Percentiles rank a stretch among this genome's conserved stretches.
These are phyloP conservation scores for Peronospora farinosa DNA, from an alignment of 352 stramenopile species.

Conservation along the genomic window DNA sequence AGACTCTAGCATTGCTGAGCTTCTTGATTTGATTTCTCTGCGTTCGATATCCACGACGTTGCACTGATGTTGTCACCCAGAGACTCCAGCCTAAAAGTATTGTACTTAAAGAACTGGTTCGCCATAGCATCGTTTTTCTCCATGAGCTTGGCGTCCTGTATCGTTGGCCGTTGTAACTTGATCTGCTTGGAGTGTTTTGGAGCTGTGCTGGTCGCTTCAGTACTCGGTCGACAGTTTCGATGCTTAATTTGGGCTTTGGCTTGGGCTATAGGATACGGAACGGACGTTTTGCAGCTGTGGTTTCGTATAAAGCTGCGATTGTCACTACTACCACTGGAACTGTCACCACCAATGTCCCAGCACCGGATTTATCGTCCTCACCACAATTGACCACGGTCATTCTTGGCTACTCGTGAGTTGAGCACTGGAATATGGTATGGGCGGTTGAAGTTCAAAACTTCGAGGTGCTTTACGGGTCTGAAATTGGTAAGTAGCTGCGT, in stretches of 20 bases:
- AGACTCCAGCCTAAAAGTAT: constrained; percentile 16
- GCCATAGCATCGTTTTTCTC: constrained; percentile 23
- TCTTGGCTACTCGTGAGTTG: constrained; percentile 19
- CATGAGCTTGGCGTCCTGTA: constrained; percentile 13
- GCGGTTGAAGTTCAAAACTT: constrained; percentile 4
- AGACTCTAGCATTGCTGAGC: constrained; percentile 30
- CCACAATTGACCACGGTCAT: constrained; percentile 18
- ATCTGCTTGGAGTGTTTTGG: constrained; percentile 10
- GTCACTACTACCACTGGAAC: constrained; percentile 22
- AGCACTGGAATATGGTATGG: neutral
- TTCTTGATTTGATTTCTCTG: constrained; percentile 38
- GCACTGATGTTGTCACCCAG: constrained; percentile 8
- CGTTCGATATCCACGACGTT: constrained; percentile 39
- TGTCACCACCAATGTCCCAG: constrained; percentile 22
- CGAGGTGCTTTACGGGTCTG: constrained; percentile 27
- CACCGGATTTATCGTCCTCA: constrained; percentile 33
- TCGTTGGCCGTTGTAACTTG: constrained; percentile 13
- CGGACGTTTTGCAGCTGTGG: constrained; percentile 8
- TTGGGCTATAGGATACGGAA: constrained; percentile 9
- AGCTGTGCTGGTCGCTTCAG: constrained; percentile 6
- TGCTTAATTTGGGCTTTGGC: constrained; percentile 21
- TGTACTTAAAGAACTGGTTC: constrained; percentile 20
- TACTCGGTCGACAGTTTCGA: constrained; percentile 1
- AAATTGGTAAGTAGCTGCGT: constrained; percentile 11
- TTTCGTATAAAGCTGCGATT: constrained; percentile 25